These are phyloP conservation scores for Alloteropsis angusta DNA, from an alignment of 202 grass and related monocot genomes.

Conservation along the genomic window DNA sequence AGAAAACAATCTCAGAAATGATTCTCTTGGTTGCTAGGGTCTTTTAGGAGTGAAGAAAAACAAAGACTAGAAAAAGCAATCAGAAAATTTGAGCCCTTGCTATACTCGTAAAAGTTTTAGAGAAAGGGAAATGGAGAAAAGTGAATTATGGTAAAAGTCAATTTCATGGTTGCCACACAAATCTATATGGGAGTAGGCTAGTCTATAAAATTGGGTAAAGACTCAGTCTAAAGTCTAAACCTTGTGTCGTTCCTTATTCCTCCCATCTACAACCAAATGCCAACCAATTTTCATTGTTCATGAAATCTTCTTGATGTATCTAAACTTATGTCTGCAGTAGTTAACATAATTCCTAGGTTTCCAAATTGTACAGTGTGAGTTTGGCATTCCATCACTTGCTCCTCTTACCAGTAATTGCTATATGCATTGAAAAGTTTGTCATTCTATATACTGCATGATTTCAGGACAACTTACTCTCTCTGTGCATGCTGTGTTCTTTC, in stretches of 20 bases:
- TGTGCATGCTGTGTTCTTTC: constrained; percentile 9
- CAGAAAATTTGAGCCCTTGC: not conserved
- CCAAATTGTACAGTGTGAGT: not conserved
- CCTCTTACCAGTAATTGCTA: not conserved
- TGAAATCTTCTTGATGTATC: not conserved
- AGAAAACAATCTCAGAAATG: not conserved
- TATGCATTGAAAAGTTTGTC: not conserved
- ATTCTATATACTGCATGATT: not conserved
- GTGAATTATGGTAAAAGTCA: not conserved
- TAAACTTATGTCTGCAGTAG: not conserved
- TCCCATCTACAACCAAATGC: not conserved
- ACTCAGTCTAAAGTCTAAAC: not conserved
- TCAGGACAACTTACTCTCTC: not conserved
- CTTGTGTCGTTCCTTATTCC: not conserved
- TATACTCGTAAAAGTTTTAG: not conserved
- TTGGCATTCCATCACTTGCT: not conserved
- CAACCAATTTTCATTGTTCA: not conserved
- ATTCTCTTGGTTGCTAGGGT: not conserved
- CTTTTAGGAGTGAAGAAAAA: not conserved
- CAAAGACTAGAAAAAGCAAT: not conserved
- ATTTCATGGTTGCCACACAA: not conserved
- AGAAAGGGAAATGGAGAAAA: not conserved
- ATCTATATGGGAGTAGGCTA: not conserved
- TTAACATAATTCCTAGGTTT: not conserved
- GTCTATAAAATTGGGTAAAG: not conserved